Percentiles rank a stretch among this genome's conserved stretches.
Conservation (phyloP, 257 asterid species). For the Solanum pinnatisectum region DNA sequence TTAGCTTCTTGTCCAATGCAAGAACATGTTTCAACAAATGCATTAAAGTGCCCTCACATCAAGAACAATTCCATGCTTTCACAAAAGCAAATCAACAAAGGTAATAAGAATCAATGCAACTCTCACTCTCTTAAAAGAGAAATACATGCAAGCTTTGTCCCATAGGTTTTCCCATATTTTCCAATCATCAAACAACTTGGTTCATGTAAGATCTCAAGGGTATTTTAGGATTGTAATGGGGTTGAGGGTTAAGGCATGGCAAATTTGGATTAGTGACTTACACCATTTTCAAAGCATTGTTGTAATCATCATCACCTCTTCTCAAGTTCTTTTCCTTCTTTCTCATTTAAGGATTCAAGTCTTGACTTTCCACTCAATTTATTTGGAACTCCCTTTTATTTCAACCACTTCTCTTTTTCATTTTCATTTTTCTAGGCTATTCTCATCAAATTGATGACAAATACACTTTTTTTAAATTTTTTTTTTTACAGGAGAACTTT, state of each 20-base stretch:
- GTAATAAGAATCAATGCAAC: neutral
- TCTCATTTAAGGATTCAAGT: neutral
- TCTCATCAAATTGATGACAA: neutral
- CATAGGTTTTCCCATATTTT: neutral
- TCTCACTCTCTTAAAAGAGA: neutral
- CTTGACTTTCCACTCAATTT: neutral
- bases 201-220: neutral
- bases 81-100: too few species aligned
- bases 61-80: too few species aligned
- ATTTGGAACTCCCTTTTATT: neutral
- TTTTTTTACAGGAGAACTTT: neutral
- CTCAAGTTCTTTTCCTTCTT: neutral
- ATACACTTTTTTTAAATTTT: too few species aligned
- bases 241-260: neutral
- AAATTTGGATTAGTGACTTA: neutral
- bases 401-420: neutral
- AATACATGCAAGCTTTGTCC: neutral
- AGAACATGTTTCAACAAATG: neutral
- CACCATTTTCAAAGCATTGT: neutral
- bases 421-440: neutral
- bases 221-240: neutral
- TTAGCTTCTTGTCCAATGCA: neutral
- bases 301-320: neutral
- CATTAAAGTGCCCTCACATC: neutral
- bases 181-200: neutral